These are phyloP conservation scores for Paradendryphiella salina DNA, from an alignment of 2,329 filamentous ascomycete species.

Conservation along the genomic window DNA sequence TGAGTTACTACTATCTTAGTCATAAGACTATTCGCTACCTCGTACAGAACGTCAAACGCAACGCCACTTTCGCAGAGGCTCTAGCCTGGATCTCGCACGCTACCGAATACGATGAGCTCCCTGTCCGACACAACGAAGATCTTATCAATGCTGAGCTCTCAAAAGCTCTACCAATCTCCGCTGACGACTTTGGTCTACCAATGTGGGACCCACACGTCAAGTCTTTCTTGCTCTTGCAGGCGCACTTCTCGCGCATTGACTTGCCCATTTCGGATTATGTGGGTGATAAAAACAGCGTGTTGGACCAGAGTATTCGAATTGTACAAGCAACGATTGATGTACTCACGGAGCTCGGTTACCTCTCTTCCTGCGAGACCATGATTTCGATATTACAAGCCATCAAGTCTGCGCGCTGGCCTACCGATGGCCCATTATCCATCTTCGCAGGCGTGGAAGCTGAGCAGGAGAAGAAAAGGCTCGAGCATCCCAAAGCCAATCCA, in stretches of 20 bases:
- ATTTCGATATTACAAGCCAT: conserved; percentile 86
- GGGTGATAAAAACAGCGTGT: conserved; percentile 82
- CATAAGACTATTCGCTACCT: conserved; percentile 92
- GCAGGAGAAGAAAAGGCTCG: conserved; percentile 49
- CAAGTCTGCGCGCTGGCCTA: conserved; percentile 90
- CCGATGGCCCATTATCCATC: conserved; percentile 76
- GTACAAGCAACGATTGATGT: conserved; percentile 94
- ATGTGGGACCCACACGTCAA: conserved; percentile 99
- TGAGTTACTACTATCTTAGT: conserved; percentile 97
- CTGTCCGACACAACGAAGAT: conserved; percentile 97
- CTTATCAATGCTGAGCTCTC: conserved; percentile 92
- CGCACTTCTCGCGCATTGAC: conserved; percentile 89
- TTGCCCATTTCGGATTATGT: conserved; percentile 97
- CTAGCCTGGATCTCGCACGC: conserved; percentile 92
- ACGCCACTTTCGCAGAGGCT: conserved; percentile 77
- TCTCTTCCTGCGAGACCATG: conserved; percentile 78
- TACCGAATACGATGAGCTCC: conserved; percentile 95
- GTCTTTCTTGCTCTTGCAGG: conserved; percentile 88
- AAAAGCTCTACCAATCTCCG: conserved; percentile 73
- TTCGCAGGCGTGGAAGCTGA: conserved; percentile 69
- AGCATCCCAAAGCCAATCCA: conserved; percentile 43
- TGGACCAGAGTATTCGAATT: conserved; percentile 96
- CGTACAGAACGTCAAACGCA: conserved; percentile 71
- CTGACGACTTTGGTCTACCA: conserved; percentile 68
- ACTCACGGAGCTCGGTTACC: conserved; percentile 82